These are phyloP conservation scores for Daedaleopsis sinensis DNA, from an alignment of 768 basidiomycete species.

Conservation along the genomic window DNA sequence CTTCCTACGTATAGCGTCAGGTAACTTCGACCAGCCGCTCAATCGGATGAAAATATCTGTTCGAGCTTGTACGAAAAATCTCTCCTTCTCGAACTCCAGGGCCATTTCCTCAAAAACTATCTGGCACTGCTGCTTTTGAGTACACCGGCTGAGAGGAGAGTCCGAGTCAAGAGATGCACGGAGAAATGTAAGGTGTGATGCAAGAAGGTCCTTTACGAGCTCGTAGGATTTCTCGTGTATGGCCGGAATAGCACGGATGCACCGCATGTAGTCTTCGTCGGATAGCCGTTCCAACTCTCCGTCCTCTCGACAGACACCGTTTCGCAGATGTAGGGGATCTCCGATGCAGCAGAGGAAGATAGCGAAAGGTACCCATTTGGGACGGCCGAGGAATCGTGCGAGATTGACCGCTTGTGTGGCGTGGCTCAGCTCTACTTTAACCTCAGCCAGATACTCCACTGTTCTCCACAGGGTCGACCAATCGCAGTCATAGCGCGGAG, in stretches of 20 bases:
- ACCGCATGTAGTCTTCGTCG: neutral
- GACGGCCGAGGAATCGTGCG: neutral
- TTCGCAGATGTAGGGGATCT: neutral
- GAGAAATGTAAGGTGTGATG: neutral
- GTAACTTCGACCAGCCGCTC: no score
- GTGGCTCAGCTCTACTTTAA: neutral
- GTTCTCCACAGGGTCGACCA: no score
- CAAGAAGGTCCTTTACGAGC: neutral
- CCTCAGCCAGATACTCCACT: neutral
- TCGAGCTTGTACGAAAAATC: no score
- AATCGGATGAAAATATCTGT: no score
- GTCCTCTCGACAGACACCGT: neutral
- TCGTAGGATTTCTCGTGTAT: neutral
- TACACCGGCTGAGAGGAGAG: neutral
- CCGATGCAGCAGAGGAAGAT: constrained; percentile 5
- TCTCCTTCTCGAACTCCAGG: no score
- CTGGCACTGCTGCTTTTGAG: no score
- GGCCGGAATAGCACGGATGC: neutral
- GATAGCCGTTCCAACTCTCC: neutral
- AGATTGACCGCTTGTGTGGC: neutral
- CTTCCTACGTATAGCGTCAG: no score
- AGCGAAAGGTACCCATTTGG: constrained; percentile 1
- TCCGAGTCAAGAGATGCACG: no score
- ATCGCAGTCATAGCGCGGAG: no score
- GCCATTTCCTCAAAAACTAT: no score